Evolutionary conservation across 2,329 filamentous ascomycete species (phyloP).

Genomic region (Xylaria arbuscula): DNA sequence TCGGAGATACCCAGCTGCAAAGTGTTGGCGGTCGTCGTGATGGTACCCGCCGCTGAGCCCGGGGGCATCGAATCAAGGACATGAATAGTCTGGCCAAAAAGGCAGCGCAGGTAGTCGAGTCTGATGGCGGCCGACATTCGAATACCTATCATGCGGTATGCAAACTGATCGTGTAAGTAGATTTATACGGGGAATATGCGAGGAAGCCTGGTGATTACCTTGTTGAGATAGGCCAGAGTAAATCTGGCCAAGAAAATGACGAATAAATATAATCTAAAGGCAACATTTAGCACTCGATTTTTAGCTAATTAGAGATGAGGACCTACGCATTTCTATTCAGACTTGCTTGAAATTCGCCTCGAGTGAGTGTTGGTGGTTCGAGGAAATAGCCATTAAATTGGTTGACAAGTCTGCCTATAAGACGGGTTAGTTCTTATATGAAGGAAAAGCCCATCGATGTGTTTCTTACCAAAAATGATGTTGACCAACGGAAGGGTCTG

Average conservation of each 20-base stretch:
- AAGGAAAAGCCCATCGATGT: constrained; percentile 7
- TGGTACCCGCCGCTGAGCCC: constrained; percentile 70
- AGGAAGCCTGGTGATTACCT: constrained; percentile 50
- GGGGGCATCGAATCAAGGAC: constrained; percentile 74
- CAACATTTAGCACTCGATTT: constrained; percentile 29
- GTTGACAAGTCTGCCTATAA: constrained; percentile 57
- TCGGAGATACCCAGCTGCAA: constrained; percentile 74
- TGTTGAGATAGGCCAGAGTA: constrained; percentile 69
- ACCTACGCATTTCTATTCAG: constrained; percentile 61
- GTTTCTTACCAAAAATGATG: constrained; percentile 63
- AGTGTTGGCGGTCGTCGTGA: constrained; percentile 71
- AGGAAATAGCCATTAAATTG: constrained; percentile 60
- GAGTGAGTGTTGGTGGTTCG: constrained; percentile 49
- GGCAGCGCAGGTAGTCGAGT: constrained; percentile 70
- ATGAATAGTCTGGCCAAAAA: constrained; percentile 74
- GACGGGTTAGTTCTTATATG: constrained; percentile 26
- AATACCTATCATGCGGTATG: constrained; percentile 71
- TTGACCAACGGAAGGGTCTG: constrained; percentile 70
- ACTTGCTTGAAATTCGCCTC: constrained; percentile 54
- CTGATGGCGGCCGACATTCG: constrained; percentile 71
- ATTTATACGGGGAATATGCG: neutral
- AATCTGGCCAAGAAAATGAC: constrained; percentile 77
- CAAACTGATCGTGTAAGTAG: constrained; percentile 56
- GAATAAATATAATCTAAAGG: constrained; percentile 71
- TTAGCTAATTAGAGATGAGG: neutral